Conservation (phyloP, 495 filamentous ascomycete genomes). For the Neurospora sp. region DNA sequence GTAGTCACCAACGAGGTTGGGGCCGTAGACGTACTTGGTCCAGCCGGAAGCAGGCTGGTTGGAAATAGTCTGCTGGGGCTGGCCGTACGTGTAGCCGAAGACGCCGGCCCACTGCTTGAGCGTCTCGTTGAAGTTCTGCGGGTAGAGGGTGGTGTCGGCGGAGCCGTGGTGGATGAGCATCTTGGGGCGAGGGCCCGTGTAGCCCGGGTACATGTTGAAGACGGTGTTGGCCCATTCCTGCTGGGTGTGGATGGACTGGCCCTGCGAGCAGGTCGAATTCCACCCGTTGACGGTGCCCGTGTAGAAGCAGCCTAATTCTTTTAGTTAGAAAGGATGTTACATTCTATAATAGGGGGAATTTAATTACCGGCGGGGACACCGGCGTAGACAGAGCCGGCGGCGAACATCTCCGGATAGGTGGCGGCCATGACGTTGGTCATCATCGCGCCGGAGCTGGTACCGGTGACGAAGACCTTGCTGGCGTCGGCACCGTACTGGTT, state of each 20-base stretch:
- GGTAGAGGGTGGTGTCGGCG: slow-evolving; percentile 35
- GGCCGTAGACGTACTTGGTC: slow-evolving; percentile 38
- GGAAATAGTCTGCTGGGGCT: slow-evolving; percentile 18
- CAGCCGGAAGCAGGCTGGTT: slow-evolving; percentile 22
- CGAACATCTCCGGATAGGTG: slow-evolving; percentile 47
- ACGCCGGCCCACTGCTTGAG: slow-evolving; percentile 45
- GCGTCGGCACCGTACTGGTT: slow-evolving; percentile 38
- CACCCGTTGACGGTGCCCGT: slow-evolving; percentile 34
- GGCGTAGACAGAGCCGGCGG: slow-evolving; percentile 41
- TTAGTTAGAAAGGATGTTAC: too few relatives aligned
- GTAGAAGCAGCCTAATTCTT: slow-evolving; percentile 34
- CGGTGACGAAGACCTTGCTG: slow-evolving; percentile 40
- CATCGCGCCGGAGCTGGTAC: slow-evolving; percentile 42
- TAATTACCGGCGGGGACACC: slow-evolving; percentile 39
- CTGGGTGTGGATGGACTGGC: slow-evolving; percentile 27
- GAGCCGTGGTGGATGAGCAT: slow-evolving; percentile 48
- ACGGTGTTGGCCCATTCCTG: slow-evolving; percentile 36
- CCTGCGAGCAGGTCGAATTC: slow-evolving; percentile 35
- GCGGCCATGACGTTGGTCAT: slow-evolving; percentile 46
- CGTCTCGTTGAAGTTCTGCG: slow-evolving; percentile 39
- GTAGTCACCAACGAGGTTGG: slow-evolving; percentile 29
- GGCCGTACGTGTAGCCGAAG: slow-evolving; percentile 27
- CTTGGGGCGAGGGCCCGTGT: slow-evolving; percentile 40
- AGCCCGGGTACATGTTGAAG: slow-evolving; percentile 35
- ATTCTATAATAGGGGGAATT: too few relatives aligned